Percentiles rank a stretch among this genome's conserved stretches.
phyloP scores from a whole-genome alignment of 768 basidiomycete genomes.

The Xerocomus brunneocitrinus region DNA sequence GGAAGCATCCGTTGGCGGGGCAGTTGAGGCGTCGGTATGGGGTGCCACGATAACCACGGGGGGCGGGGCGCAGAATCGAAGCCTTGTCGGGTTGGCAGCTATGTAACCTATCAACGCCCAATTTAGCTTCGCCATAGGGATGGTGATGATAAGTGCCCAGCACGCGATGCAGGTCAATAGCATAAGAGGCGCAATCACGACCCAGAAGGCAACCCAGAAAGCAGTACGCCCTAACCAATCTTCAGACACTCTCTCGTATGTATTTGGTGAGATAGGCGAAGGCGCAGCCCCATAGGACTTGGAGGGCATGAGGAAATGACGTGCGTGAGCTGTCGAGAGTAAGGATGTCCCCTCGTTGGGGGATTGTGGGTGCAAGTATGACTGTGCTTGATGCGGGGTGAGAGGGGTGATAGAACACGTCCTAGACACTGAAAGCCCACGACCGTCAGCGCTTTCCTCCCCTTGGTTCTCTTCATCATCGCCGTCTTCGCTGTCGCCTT shows the following conservation, averaged over 20 bases:
- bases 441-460: slow-evolving; percentile 16
- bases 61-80: slow-evolving; percentile 92
- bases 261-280: slow-evolving; percentile 25
- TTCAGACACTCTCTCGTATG: slow-evolving; percentile 24
- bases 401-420: slow-evolving; percentile 43
- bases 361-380: slow-evolving; percentile 9
- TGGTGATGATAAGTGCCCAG: slow-evolving; percentile 92
- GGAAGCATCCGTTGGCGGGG: slow-evolving; percentile 1
- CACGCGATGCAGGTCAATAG: slow-evolving; percentile 83
- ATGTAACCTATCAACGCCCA: slow-evolving; percentile 92
- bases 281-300: slow-evolving; percentile 70
- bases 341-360: slow-evolving; percentile 49
- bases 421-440: slow-evolving; percentile 34
- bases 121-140: slow-evolving; percentile 96
- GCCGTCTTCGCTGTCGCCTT: slow-evolving; percentile 57
- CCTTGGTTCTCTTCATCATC: slow-evolving; percentile 39
- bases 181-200: slow-evolving; percentile 85
- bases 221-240: slow-evolving; percentile 65
- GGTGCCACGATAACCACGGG: slow-evolving; percentile 51
- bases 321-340: slow-evolving; percentile 28
- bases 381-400: slow-evolving; percentile 22
- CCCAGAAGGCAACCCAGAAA: slow-evolving; percentile 78
- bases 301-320: slow-evolving; percentile 37
- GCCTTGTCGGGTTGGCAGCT: slow-evolving; percentile 68
- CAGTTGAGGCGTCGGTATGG: slow-evolving; percentile 22